A percentile compares a stretch with the other conserved stretches of the same genome.
Evolutionary conservation across 768 basidiomycete genomes (phyloP).

Genomic region (Lanmaoa rubissima): DNA sequence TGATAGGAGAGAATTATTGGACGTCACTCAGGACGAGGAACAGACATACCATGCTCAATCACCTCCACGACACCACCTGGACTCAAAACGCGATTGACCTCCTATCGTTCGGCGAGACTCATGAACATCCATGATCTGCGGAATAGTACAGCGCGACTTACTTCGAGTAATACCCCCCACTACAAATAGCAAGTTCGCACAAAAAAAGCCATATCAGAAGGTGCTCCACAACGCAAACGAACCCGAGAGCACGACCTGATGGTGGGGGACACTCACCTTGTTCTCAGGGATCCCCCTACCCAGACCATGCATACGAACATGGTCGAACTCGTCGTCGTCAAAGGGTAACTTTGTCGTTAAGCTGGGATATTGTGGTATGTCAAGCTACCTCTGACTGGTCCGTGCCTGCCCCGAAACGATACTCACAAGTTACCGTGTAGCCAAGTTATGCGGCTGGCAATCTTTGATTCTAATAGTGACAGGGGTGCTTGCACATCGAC

Average conservation of each 20-base stretch:
- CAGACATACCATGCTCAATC: slow-evolving; percentile 62
- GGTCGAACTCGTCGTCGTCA: slow-evolving; percentile 80
- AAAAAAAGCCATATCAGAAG: slow-evolving; percentile 1
- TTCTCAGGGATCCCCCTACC: slow-evolving; percentile 72
- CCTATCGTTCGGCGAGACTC: slow-evolving; percentile 40
- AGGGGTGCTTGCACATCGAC: slow-evolving; percentile 70
- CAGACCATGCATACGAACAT: slow-evolving; percentile 69
- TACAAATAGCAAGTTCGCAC: slow-evolving; percentile 24
- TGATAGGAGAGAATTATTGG: slow-evolving; percentile 25
- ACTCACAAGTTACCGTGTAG: slow-evolving; percentile 76
- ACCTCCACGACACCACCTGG: slow-evolving; percentile 72
- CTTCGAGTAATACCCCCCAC: slow-evolving; percentile 72
- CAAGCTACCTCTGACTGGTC: not conserved
- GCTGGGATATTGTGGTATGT: slow-evolving; percentile 34
- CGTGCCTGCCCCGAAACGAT: not conserved
- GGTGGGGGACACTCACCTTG: slow-evolving; percentile 42
- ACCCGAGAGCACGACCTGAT: not conserved
- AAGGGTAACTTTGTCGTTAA: slow-evolving; percentile 76
- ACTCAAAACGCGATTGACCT: slow-evolving; percentile 66
- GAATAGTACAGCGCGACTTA: slow-evolving; percentile 22
- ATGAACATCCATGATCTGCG: not conserved
- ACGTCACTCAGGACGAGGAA: not conserved
- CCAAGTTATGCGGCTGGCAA: slow-evolving; percentile 66
- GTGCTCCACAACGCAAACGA: not conserved
- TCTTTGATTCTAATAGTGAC: slow-evolving; percentile 45